Evolutionary conservation across 768 basidiomycete species (phyloP).

Genomic region (Epithele typhae): DNA sequence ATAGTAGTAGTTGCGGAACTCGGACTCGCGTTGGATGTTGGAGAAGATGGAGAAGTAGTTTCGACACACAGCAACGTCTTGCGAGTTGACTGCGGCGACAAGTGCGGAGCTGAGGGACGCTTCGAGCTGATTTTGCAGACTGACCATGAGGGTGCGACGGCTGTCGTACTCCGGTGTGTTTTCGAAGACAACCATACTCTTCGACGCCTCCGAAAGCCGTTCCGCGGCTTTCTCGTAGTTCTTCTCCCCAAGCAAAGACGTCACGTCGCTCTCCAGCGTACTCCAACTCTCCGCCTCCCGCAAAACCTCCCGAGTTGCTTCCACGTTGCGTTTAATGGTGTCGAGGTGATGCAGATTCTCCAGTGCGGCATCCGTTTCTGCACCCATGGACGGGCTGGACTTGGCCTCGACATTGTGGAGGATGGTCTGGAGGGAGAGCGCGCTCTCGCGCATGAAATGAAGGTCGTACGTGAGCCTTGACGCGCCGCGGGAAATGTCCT

Average conservation of each 20-base stretch:
- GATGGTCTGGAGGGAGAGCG: constrained; percentile 65
- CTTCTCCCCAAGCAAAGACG: constrained; percentile 72
- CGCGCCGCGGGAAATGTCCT: constrained; percentile 88
- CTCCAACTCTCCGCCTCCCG: constrained; percentile 97
- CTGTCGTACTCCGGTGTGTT: constrained; percentile 90
- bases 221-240: constrained; percentile 90
- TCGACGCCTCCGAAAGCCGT: constrained; percentile 82
- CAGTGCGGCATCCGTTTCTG: constrained; percentile 60
- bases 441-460: constrained; percentile 95
- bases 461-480: constrained; percentile 93
- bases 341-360: constrained; percentile 80
- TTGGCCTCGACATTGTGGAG: constrained; percentile 59
- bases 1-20: constrained; percentile 94
- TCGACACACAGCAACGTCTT: constrained; percentile 71
- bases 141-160: constrained; percentile 81
- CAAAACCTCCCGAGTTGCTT: constrained; percentile 82
- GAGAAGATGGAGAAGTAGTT: constrained; percentile 84
- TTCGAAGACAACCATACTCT: constrained; percentile 88
- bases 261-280: constrained; percentile 89
- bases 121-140: constrained; percentile 94
- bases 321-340: constrained; percentile 81
- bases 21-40: constrained; percentile 86
- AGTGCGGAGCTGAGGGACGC: constrained; percentile 87
- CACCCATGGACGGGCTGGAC: constrained; percentile 47
- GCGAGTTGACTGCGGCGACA: constrained; percentile 77